These are phyloP conservation scores for Carex parvula DNA, from an alignment of 176 grass and related monocot genomes.

Conservation along the genomic window DNA sequence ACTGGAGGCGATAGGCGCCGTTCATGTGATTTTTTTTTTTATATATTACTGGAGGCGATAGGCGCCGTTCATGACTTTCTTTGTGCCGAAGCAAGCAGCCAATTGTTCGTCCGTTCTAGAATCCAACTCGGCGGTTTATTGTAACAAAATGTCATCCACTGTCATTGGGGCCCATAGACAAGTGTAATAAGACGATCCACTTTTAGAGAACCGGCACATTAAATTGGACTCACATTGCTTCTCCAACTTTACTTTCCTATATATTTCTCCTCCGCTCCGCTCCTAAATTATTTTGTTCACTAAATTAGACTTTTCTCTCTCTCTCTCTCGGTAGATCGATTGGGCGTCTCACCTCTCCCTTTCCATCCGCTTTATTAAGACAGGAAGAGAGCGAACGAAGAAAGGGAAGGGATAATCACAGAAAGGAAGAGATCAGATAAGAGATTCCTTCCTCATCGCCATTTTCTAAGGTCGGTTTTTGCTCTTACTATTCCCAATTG, in stretches of 20 bases:
- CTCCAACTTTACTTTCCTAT: background rate
- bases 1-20: background rate
- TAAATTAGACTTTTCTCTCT: background rate
- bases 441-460: slow-evolving; percentile 25
- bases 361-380: slow-evolving; percentile 18
- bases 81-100: slow-evolving; percentile 2
- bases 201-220: slow-evolving; percentile 1
- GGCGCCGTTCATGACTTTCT: background rate
- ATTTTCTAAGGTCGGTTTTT: slow-evolving; percentile 22
- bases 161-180: background rate
- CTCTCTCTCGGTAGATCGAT: background rate
- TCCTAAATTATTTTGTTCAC: background rate
- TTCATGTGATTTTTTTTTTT: background rate
- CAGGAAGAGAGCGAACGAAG: background rate
- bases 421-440: slow-evolving; percentile 19
- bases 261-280: background rate
- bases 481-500: background rate
- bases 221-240: background rate
- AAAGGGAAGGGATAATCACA: slow-evolving; percentile 19
- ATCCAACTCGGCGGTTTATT: background rate
- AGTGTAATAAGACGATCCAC: background rate
- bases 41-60: background rate
- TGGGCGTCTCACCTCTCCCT: slow-evolving; percentile 6
- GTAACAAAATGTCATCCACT: background rate
- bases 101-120: slow-evolving; percentile 12